These are phyloP conservation scores for Herpetomonas samuelpessoai DNA, from an alignment of 208 protist genomes.

Conservation along the genomic window DNA sequence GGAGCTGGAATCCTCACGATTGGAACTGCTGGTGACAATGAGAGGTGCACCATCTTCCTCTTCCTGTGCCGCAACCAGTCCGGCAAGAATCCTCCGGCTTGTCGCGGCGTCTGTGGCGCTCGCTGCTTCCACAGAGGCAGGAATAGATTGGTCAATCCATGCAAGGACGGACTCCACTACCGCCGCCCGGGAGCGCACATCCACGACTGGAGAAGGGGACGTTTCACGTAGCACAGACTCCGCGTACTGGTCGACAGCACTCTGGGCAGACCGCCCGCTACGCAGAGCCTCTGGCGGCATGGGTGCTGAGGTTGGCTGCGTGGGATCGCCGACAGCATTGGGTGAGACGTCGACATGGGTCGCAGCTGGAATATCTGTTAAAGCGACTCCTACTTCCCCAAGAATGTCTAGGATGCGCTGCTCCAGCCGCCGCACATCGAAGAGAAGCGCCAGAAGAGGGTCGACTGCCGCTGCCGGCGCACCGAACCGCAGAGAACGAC, in stretches of 20 bases:
- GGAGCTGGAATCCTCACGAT: background rate
- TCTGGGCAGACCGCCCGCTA: too few species aligned
- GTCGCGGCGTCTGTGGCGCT: background rate
- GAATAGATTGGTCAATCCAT: background rate
- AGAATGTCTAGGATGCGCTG: constrained; percentile 29
- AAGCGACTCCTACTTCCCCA: constrained; percentile 24
- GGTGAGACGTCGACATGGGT: background rate
- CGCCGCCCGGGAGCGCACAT: background rate
- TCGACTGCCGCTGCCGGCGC: constrained; percentile 49
- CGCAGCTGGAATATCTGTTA: background rate
- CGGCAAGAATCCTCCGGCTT: background rate
- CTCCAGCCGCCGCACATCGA: constrained; percentile 50
- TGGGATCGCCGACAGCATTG: too few species aligned
- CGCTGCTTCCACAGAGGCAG: background rate
- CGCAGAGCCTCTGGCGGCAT: background rate
- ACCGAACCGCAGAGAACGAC: constrained; percentile 33
- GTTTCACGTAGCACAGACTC: background rate
- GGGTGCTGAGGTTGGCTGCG: too few species aligned
- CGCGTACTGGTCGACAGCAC: background rate
- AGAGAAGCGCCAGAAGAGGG: constrained; percentile 61
- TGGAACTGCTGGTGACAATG: background rate
- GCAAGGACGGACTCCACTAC: background rate
- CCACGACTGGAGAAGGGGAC: background rate
- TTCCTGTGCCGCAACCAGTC: background rate
- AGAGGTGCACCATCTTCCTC: background rate